Evolutionary conservation across 2,329 filamentous ascomycete genomes (phyloP).

Genomic region (Aschersonia sp.): DNA sequence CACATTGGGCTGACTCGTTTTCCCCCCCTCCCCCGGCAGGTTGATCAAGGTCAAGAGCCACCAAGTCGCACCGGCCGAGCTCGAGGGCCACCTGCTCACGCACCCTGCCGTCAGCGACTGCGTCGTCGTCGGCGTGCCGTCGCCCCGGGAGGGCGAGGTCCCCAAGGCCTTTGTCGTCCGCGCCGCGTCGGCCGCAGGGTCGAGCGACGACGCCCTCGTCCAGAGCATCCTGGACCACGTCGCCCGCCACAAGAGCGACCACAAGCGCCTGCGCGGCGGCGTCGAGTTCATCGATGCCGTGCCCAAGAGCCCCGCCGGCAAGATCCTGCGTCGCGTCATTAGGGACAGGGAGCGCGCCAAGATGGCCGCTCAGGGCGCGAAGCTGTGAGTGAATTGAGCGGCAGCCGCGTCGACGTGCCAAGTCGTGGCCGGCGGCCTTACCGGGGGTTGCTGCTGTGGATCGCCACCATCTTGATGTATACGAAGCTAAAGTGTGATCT

Average conservation of each 20-base stretch:
- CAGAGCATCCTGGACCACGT: constrained; percentile 3
- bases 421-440: no score
- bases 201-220: constrained; percentile 6
- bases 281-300: constrained; percentile 38
- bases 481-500: no score
- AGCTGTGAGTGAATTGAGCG: no score
- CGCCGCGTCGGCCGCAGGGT: constrained; percentile 3
- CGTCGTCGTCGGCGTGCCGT: constrained; percentile 47
- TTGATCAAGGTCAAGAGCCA: constrained; percentile 47
- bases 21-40: constrained; percentile 1
- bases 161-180: constrained; percentile 49
- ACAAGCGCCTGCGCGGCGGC: constrained; percentile 36
- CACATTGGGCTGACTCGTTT: neutral
- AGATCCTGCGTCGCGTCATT: constrained; percentile 37
- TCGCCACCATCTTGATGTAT: no score
- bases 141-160: constrained; percentile 35
- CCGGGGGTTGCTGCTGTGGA: no score
- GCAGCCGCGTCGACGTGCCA: no score
- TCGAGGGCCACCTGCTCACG: constrained; percentile 22
- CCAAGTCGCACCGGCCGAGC: constrained; percentile 43
- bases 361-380: no score
- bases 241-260: constrained; percentile 7
- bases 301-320: constrained; percentile 46
- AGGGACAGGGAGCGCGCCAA: constrained; percentile 18
- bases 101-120: constrained; percentile 39